A percentile compares a stretch with the other conserved stretches of the same genome.
These are phyloP conservation scores for Boletus mariae DNA, from an alignment of 1,284 basidiomycete species.

Conservation along the genomic window DNA sequence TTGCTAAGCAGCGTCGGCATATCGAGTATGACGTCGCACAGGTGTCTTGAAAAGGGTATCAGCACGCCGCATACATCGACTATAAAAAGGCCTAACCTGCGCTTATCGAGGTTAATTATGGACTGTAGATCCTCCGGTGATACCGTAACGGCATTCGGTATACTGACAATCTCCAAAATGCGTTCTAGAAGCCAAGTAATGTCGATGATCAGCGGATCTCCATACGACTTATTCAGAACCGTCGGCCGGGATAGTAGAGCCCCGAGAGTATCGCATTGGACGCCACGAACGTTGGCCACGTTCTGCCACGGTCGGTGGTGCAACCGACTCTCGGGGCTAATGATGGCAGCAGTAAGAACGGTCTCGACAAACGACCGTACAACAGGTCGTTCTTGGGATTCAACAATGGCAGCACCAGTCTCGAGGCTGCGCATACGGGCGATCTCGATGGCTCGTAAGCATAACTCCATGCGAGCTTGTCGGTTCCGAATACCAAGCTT, in stretches of 20 bases:
- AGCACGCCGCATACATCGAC: constrained; percentile 3
- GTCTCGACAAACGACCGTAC: constrained; percentile 76
- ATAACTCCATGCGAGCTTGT: constrained; percentile 67
- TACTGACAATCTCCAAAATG: constrained; percentile 69
- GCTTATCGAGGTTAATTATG: constrained; percentile 77
- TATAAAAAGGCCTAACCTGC: constrained; percentile 46
- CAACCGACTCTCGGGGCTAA: constrained; percentile 71
- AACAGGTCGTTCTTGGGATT: constrained; percentile 49
- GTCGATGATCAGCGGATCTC: constrained; percentile 61
- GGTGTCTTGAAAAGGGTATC: constrained; percentile 43
- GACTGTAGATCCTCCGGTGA: constrained; percentile 46
- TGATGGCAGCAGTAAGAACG: constrained; percentile 62
- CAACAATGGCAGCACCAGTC: constrained; percentile 27
- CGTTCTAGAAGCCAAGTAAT: constrained; percentile 79
- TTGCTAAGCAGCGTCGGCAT: constrained; percentile 43
- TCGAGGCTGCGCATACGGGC: constrained; percentile 59
- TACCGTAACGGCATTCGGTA: constrained; percentile 66
- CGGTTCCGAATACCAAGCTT: constrained; percentile 57
- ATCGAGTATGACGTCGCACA: constrained; percentile 60
- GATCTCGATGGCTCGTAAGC: constrained; percentile 68
- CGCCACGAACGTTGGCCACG: constrained; percentile 56
- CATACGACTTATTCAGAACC: constrained; percentile 41
- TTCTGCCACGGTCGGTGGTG: constrained; percentile 72
- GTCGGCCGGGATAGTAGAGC: constrained; percentile 52
- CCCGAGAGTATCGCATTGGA: constrained; percentile 56